Evolutionary conservation across 108 stramenopile species (phyloP).

Genomic region (Nitzschia inconspicua): DNA sequence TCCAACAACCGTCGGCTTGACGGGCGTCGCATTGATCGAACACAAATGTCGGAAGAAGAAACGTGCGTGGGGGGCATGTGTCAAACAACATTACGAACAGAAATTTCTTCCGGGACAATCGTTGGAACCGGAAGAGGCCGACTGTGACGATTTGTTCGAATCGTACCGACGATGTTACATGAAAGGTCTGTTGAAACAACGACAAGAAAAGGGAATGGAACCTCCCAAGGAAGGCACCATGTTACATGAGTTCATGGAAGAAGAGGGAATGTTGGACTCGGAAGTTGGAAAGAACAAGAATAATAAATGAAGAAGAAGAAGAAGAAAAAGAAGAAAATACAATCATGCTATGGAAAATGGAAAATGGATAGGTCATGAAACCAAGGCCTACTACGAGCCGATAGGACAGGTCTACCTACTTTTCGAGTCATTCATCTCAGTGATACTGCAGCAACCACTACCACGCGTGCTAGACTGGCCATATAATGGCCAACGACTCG

Average conservation of each 20-base stretch:
- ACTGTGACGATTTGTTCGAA: constrained; percentile 56
- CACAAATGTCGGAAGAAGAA: constrained; percentile 45
- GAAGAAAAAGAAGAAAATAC: too few species aligned
- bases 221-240: constrained; percentile 32
- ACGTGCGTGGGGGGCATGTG: constrained; percentile 37
- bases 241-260: constrained; percentile 32
- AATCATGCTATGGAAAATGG: too few species aligned
- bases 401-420: too few species aligned
- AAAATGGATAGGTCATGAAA: too few species aligned
- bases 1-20: too few species aligned
- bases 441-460: too few species aligned
- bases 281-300: too few species aligned
- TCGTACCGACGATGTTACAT: constrained; percentile 38
- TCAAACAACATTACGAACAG: constrained; percentile 22
- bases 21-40: constrained; percentile 35
- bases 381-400: too few species aligned
- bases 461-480: too few species aligned
- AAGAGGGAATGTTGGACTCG: constrained; percentile 35
- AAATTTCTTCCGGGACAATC: constrained; percentile 35
- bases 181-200: constrained; percentile 38
- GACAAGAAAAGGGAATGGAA: constrained; percentile 23
- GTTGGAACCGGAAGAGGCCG: constrained; percentile 27
- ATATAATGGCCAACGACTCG: too few species aligned
- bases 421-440: too few species aligned
- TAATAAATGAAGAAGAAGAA: too few species aligned